Conservation (phyloP, 2,329 filamentous ascomycete species). For the Monascus ruber region DNA sequence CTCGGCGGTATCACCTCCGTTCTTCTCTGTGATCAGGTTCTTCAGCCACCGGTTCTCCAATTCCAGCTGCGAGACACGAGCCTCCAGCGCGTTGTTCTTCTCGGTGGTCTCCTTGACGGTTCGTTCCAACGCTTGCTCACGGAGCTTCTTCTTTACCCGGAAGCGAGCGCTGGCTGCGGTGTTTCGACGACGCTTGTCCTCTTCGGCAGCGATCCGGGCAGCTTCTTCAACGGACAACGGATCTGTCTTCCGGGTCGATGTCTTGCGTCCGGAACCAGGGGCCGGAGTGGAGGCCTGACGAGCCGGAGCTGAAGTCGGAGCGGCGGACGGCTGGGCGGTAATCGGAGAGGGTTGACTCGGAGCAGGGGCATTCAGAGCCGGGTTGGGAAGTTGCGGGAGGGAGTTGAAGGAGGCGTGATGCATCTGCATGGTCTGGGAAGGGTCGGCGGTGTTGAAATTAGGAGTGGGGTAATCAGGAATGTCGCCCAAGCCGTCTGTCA, state of each 20-base stretch:
- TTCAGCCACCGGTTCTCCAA: conserved; percentile 75
- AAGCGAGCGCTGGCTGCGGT: conserved; percentile 85
- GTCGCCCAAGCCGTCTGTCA: conserved; percentile 20
- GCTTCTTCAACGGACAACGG: conserved; percentile 53
- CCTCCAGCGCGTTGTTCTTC: conserved; percentile 64
- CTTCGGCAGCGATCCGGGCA: conserved; percentile 66
- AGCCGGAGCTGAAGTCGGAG: conserved; percentile 8
- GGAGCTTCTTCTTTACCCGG: conserved; percentile 92
- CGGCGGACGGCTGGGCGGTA: conserved; percentile 4
- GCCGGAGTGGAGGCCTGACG: conserved; percentile 6
- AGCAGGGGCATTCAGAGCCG: conserved; percentile 3
- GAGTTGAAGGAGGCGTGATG: conserved; percentile 14
- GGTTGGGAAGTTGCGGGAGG: conserved; percentile 11
- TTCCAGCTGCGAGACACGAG: conserved; percentile 61
- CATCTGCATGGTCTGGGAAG: conserved; percentile 11
- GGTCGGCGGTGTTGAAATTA: conserved; percentile 16
- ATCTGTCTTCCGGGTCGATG: conserved; percentile 21
- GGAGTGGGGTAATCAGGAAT: conserved; percentile 19
- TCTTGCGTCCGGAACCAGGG: conserved; percentile 25
- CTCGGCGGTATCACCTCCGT: conserved; percentile 28
- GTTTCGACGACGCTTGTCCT: conserved; percentile 83
- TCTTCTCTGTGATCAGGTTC: conserved; percentile 72
- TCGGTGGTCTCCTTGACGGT: conserved; percentile 74
- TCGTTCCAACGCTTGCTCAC: conserved; percentile 72
- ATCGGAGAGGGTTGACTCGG: conserved; percentile 8